Evolutionary conservation across 352 stramenopile species (phyloP).

Genomic region (Phytophthora hybrid): DNA sequence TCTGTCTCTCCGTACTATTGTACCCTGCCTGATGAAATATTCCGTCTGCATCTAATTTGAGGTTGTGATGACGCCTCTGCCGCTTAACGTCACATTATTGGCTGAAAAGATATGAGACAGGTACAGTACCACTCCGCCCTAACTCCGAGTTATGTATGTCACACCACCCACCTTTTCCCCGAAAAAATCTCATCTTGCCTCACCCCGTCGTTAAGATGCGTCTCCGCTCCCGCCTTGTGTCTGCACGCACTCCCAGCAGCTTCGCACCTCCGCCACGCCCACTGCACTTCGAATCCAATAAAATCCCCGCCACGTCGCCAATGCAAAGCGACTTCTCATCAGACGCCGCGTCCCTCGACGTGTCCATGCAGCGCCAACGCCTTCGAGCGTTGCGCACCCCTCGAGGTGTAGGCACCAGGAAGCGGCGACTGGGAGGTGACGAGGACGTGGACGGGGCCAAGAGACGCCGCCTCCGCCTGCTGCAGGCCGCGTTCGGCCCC

Average conservation of each 20-base stretch:
- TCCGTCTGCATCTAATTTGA: background rate
- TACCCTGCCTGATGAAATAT: background rate
- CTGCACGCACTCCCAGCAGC: background rate
- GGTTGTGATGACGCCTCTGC: conserved; percentile 23
- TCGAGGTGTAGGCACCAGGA: conserved; percentile 28
- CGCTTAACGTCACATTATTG: conserved; percentile 4
- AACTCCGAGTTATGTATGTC: conserved; percentile 7
- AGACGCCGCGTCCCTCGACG: background rate
- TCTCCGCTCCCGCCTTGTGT: conserved; percentile 21
- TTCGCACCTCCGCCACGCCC: too few species aligned
- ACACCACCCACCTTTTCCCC: conserved; percentile 8
- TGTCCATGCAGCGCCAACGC: conserved; percentile 8
- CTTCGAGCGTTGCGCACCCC: conserved; percentile 16
- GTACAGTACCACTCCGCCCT: conserved; percentile 4
- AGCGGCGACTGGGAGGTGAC: conserved; percentile 29
- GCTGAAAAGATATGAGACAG: conserved; percentile 9
- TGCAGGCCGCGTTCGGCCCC: conserved; percentile 62
- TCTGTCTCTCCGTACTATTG: background rate
- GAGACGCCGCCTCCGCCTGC: conserved; percentile 33
- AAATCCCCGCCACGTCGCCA: background rate
- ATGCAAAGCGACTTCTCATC: background rate
- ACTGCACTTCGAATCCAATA: too few species aligned
- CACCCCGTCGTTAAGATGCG: conserved; percentile 14
- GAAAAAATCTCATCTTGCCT: conserved; percentile 21
- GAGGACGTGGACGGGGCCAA: conserved; percentile 33